Percentiles rank a stretch among this genome's conserved stretches.
Evolutionary conservation across 225 moss, liverwort and hornwort genomes (phyloP).

Genomic region (Bryoerythrophyllum caledonicum): DNA sequence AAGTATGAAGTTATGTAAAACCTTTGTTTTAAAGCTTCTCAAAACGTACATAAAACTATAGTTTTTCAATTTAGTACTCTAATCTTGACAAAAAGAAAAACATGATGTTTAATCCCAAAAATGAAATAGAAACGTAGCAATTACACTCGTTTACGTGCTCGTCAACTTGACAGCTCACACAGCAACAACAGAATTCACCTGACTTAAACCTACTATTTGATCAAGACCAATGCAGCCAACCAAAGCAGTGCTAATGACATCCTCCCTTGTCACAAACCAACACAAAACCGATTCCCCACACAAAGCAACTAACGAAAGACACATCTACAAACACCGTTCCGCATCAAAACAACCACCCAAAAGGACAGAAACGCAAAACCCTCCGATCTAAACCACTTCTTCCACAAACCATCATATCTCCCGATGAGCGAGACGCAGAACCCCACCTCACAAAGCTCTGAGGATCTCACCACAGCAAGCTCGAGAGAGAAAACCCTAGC

Average conservation of each 20-base stretch:
- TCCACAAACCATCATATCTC: neutral
- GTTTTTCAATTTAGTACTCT: neutral
- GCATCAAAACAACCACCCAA: neutral
- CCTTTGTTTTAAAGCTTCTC: neutral
- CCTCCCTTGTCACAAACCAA: neutral
- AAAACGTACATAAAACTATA: neutral
- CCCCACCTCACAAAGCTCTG: neutral
- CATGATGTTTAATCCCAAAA: neutral
- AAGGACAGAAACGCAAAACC: neutral
- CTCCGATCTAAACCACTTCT: neutral
- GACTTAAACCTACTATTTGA: neutral
- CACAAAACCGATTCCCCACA: neutral
- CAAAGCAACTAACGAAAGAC: neutral
- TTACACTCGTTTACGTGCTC: neutral
- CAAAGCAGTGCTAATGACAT: neutral
- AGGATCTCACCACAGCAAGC: too few relatives aligned
- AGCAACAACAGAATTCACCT: neutral
- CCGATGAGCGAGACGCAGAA: neutral
- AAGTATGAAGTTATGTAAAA: neutral
- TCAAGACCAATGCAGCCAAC: constrained; percentile 13
- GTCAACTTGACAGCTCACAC: neutral
- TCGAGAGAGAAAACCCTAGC: neutral
- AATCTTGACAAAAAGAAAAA: neutral
- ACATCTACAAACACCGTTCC: neutral
- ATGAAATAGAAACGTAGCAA: neutral